Base-by-base conservation (phyloP, 768 basidiomycete genomes). In the Hortiboletus flavorubellus region DNA sequence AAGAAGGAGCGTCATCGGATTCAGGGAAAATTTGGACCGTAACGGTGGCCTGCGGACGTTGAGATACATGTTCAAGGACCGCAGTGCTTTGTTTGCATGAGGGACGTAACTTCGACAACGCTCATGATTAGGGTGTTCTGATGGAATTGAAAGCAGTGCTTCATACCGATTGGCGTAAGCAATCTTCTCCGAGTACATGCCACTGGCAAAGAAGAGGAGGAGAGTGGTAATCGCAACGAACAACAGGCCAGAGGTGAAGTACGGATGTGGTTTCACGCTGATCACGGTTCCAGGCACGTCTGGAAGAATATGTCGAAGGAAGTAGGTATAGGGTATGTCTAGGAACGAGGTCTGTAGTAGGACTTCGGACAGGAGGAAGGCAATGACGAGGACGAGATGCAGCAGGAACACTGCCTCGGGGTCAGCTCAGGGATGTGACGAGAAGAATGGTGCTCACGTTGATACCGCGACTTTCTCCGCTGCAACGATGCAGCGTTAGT, bases 171-270 rank as follows among this genome's bases (percentile, higher is more conserved):
- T 94, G 18, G 96, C 94, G 69, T 97, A 98, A 4, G 84, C 89
- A 63, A 98, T 95, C 76, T 96, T 95, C 71, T 99, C 94, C 4
- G 87, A 78, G 65, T 98, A 99, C 83, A 95, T 89, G 16, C 96
- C 96, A 63, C 91, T 95, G 9, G 93, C 93, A 69, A 97, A 98
- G 79, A 98, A 97, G 38, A 99, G 81, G 33, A 89, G 81, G 8
- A 98, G 83, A 2, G 95, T 95, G 14, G 93, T 94, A 51, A 93
- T 84, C 18, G 88, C 84, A 30, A 98, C 91, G 56, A 96, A 90
- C 11, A 97, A 76, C 37, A 93, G 72, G 1, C 89, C 92, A 35
- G 83, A 86, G 21, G 86, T 78, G 60, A 93, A 74, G 68, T 93
- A 95, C 9, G 87, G 85, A 60, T 87, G 86, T 2, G 86, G 73